Evolutionary conservation across 139 green algal species (phyloP).

Genomic region (Edaphochlamys debaryana): DNA sequence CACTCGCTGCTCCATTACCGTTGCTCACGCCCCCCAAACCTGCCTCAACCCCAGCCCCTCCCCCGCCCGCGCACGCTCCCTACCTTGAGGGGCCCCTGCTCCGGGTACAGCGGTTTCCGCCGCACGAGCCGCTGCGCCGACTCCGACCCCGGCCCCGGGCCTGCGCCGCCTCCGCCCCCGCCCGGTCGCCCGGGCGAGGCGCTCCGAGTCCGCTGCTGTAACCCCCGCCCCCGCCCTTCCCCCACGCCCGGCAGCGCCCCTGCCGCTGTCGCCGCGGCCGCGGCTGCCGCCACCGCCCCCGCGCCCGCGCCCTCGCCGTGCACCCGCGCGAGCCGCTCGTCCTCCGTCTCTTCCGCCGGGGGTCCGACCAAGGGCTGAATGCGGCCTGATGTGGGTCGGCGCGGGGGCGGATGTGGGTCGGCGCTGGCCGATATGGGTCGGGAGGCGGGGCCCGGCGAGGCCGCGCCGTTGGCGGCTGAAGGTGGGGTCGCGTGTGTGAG

Average conservation of each 20-base stretch:
- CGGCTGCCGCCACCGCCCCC: neutral
- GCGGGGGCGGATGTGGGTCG: neutral
- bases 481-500: too few relatives aligned
- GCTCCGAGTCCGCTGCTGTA: neutral
- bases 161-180: neutral
- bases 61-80: too few relatives aligned
- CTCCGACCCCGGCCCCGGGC: neutral
- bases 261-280: too few relatives aligned
- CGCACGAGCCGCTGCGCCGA: neutral
- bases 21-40: too few relatives aligned
- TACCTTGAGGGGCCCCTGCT: conserved; percentile 28
- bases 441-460: too few relatives aligned
- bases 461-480: too few relatives aligned
- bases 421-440: neutral
- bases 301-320: too few relatives aligned
- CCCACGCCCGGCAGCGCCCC: neutral
- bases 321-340: too few relatives aligned
- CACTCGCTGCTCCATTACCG: too few relatives aligned
- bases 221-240: neutral
- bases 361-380: neutral
- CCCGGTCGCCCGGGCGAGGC: neutral
- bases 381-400: conserved; percentile 3
- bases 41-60: too few relatives aligned
- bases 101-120: conserved; percentile 35
- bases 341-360: too few relatives aligned